Evolutionary conservation across 2,329 filamentous ascomycete species (phyloP).

Genomic region (Ilyonectria robusta): DNA sequence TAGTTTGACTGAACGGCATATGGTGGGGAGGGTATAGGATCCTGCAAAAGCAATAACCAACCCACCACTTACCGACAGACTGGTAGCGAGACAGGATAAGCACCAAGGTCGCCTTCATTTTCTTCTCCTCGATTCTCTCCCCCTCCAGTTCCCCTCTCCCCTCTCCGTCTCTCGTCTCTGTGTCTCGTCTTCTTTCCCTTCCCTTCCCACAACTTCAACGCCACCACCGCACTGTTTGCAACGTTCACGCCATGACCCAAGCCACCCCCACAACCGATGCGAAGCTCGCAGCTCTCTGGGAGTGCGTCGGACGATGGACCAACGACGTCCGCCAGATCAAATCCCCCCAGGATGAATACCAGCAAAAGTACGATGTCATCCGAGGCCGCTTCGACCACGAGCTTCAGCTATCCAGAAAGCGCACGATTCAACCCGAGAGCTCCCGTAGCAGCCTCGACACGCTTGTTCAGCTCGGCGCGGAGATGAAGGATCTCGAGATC

Average conservation of each 20-base stretch:
- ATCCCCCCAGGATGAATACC: neutral
- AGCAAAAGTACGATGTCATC: neutral
- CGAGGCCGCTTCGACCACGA: slow-evolving; percentile 4
- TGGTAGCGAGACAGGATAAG: neutral
- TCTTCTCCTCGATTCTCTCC: neutral
- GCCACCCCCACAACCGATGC: neutral
- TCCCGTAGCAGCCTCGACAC: neutral
- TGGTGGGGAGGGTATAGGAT: neutral
- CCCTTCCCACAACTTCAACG: neutral
- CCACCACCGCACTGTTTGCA: neutral
- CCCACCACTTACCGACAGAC: neutral
- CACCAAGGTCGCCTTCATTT: neutral
- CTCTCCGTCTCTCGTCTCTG: too few species aligned
- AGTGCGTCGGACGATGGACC: neutral
- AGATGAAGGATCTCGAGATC: slow-evolving; percentile 13
- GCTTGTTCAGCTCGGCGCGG: neutral
- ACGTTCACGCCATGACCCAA: neutral
- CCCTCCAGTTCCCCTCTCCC: neutral
- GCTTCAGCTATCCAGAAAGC: neutral
- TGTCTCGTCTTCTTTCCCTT: neutral
- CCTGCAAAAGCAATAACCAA: slow-evolving; percentile 1
- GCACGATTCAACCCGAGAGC: neutral
- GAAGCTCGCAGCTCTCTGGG: neutral
- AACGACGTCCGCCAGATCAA: neutral
- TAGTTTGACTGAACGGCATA: too few species aligned